These are phyloP conservation scores for Pestalotiopsis sp. DNA, from an alignment of 2,329 filamentous ascomycete species.

Conservation along the genomic window DNA sequence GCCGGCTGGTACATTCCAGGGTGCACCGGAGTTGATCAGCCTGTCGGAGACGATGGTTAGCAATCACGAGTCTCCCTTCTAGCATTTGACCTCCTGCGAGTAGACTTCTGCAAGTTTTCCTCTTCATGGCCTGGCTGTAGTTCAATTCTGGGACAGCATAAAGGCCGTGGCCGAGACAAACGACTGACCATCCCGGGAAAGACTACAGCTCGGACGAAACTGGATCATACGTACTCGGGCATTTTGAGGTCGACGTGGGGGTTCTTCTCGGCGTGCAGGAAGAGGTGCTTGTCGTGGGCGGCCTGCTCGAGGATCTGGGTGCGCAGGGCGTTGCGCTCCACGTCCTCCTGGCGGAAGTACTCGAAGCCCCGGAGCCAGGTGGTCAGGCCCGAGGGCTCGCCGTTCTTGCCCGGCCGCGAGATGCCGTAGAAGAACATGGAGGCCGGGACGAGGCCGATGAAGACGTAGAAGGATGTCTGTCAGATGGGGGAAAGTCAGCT, in stretches of 20 bases:
- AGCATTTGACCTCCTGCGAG: neutral
- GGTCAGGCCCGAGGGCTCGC: constrained; percentile 49
- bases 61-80: neutral
- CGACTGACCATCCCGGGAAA: neutral
- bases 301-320: constrained; percentile 57
- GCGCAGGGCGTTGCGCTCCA: constrained; percentile 55
- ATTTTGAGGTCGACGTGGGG: constrained; percentile 54
- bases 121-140: neutral
- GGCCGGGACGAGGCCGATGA: constrained; percentile 46
- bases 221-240: constrained; percentile 54
- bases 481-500: constrained; percentile 9
- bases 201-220: neutral
- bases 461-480: constrained; percentile 52
- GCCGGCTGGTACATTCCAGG: constrained; percentile 58
- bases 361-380: constrained; percentile 49
- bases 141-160: neutral
- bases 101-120: too few species aligned
- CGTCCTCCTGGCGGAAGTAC: constrained; percentile 52
- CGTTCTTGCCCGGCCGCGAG: constrained; percentile 49
- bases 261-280: constrained; percentile 48
- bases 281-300: constrained; percentile 58
- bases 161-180: neutral
- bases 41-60: constrained; percentile 33
- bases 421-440: constrained; percentile 50
- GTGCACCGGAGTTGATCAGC: constrained; percentile 51